A percentile compares a stretch with the other conserved stretches of the same genome.
These are phyloP conservation scores for Barnettozyma vustinii DNA, from an alignment of 805 yeast species.

Conservation along the genomic window DNA sequence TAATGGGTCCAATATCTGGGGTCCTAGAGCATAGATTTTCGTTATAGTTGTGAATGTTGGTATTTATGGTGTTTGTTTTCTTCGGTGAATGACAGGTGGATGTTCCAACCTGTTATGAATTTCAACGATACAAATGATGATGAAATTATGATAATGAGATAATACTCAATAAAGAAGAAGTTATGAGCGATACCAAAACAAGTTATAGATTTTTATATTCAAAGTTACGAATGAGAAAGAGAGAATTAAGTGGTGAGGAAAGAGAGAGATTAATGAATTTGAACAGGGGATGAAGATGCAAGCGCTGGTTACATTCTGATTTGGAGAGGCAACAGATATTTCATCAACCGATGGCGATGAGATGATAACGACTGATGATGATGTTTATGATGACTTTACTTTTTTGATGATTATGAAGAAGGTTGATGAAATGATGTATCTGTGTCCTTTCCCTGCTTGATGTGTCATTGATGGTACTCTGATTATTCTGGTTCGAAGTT, in stretches of 20 bases:
- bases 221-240: background rate
- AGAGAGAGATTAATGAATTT: constrained; percentile 1
- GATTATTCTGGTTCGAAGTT: background rate
- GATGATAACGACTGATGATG: constrained; percentile 2
- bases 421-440: constrained; percentile 1
- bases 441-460: background rate
- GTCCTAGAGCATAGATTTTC: constrained; percentile 18
- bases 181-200: background rate
- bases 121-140: constrained; percentile 1
- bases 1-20: constrained; percentile 25
- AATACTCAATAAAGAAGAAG: background rate
- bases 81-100: background rate
- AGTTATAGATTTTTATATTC: background rate
- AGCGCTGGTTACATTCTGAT: background rate
- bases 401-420: background rate
- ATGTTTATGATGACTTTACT: background rate
- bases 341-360: background rate
- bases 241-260: background rate
- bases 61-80: background rate
- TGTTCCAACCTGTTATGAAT: background rate
- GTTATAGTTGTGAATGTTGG: background rate
- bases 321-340: background rate
- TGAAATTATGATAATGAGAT: constrained; percentile 1
- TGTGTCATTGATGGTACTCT: background rate
- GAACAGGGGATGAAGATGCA: background rate